These are phyloP conservation scores for Sambucus nigra DNA, from an alignment of 129 eudicot species.

Conservation along the genomic window DNA sequence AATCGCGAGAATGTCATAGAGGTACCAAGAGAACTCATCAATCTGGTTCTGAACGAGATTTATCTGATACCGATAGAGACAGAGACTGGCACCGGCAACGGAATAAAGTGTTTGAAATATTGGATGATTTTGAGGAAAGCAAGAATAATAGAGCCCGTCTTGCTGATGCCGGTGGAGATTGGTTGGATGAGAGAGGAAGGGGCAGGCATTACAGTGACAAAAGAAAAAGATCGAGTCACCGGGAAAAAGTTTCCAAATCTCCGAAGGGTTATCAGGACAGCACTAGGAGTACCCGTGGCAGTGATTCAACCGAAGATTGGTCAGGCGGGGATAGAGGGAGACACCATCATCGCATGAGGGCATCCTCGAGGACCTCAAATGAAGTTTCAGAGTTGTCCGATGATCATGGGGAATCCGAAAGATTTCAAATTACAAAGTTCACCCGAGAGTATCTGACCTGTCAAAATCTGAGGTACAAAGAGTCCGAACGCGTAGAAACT, in stretches of 20 bases:
- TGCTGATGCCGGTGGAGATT: background rate
- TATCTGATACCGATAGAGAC: constrained; percentile 9
- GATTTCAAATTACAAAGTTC: background rate
- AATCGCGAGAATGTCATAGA: constrained; percentile 13
- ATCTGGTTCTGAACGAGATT: constrained; percentile 23
- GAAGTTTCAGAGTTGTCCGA: constrained; percentile 13
- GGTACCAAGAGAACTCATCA: constrained; percentile 13
- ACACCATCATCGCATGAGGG: background rate
- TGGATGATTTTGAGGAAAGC: background rate
- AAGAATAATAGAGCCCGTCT: background rate
- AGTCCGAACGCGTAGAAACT: background rate
- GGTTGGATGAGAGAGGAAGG: constrained; percentile 1
- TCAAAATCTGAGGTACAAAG: constrained; percentile 9
- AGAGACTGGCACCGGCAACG: constrained; percentile 7
- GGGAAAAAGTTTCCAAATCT: constrained; percentile 10
- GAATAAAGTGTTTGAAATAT: constrained; percentile 3
- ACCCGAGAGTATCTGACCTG: background rate
- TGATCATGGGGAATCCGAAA: constrained; percentile 15
- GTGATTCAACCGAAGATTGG: constrained; percentile 2
- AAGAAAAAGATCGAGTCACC: constrained; percentile 14
- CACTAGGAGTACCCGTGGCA: constrained; percentile 7
- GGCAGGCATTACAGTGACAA: background rate
- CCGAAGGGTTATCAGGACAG: constrained; percentile 6
- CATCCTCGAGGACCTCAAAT: background rate
- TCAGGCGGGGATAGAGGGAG: constrained; percentile 1